Conservation (phyloP, 306 rosid genomes). For the Quercus variabilis region DNA sequence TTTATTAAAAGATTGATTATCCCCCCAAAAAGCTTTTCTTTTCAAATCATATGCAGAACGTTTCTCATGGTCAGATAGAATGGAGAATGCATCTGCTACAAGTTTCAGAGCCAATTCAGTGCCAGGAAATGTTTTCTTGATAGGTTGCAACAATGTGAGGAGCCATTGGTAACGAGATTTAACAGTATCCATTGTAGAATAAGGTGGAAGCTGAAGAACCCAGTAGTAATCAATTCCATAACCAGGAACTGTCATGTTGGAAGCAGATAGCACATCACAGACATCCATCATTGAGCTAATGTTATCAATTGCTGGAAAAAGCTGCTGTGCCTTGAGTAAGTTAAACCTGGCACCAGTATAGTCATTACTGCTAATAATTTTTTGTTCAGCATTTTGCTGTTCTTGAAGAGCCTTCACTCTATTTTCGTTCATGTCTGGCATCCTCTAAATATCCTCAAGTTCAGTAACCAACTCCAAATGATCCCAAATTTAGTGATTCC, state of each 20-base stretch:
- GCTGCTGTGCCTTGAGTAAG: background rate
- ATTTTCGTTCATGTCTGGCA: background rate
- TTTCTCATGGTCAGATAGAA: slow-evolving; percentile 10
- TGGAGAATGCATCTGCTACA: slow-evolving; percentile 8
- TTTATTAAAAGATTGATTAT: background rate
- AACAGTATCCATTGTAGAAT: background rate
- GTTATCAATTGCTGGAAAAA: background rate
- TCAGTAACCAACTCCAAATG: background rate
- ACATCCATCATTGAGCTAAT: slow-evolving; percentile 14
- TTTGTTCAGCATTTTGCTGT: slow-evolving; percentile 6
- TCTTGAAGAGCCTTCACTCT: slow-evolving; percentile 10
- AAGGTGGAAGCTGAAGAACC: slow-evolving; percentile 17
- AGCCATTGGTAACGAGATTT: too few relatives aligned
- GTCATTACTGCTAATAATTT: background rate
- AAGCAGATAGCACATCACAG: slow-evolving; percentile 18
- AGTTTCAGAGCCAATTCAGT: slow-evolving; percentile 15
- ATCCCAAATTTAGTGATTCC: too few relatives aligned
- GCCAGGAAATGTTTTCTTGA: slow-evolving; percentile 2
- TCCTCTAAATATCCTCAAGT: background rate
- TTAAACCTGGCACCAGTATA: slow-evolving; percentile 9
- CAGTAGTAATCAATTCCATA: slow-evolving; percentile 22
- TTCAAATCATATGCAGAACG: too few relatives aligned
- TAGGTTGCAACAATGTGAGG: background rate
- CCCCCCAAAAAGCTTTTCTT: too few relatives aligned
- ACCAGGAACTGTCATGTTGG: slow-evolving; percentile 3